Conservation (phyloP, 2,329 filamentous ascomycete species). For the Sporothrix sp. region DNA sequence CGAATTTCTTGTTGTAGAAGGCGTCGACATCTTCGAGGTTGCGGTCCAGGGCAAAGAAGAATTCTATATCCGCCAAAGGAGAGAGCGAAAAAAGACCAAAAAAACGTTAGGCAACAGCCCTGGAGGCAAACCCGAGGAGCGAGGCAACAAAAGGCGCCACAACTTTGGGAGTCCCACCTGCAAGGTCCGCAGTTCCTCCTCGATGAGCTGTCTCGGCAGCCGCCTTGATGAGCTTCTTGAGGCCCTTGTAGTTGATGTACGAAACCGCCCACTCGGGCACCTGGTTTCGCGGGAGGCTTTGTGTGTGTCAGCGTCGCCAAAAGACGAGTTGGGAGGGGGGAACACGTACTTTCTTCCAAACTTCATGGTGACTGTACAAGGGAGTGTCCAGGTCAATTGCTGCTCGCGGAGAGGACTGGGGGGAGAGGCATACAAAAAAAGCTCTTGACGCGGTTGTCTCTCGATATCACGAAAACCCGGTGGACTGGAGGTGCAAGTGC, state of each 20-base stretch:
- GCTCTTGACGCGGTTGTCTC: background rate
- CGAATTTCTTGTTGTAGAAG: constrained; percentile 95
- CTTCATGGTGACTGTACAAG: constrained; percentile 23
- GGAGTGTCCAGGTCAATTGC: background rate
- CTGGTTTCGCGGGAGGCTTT: constrained; percentile 61
- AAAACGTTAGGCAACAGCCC: constrained; percentile 29
- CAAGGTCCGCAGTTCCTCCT: constrained; percentile 73
- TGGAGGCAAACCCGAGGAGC: too few species aligned
- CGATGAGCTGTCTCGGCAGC: constrained; percentile 55
- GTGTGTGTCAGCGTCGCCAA: constrained; percentile 1
- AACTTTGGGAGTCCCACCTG: constrained; percentile 66
- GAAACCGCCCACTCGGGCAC: constrained; percentile 77
- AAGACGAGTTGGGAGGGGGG: background rate
- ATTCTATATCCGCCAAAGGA: constrained; percentile 49
- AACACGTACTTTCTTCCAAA: constrained; percentile 28
- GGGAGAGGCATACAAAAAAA: too few species aligned
- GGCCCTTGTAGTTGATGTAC: constrained; percentile 82
- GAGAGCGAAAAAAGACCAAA: constrained; percentile 1
- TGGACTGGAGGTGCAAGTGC: constrained; percentile 1
- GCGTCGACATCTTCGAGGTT: constrained; percentile 94
- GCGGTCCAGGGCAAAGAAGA: constrained; percentile 93
- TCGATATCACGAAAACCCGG: constrained; percentile 13
- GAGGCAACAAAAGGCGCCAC: too few species aligned
- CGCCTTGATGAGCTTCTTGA: constrained; percentile 93
- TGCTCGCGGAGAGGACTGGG: background rate